Percentiles rank a stretch among this genome's conserved stretches.
These are phyloP conservation scores for Leishmania mexicana DNA, from an alignment of 208 protist genomes.

Conservation along the genomic window DNA sequence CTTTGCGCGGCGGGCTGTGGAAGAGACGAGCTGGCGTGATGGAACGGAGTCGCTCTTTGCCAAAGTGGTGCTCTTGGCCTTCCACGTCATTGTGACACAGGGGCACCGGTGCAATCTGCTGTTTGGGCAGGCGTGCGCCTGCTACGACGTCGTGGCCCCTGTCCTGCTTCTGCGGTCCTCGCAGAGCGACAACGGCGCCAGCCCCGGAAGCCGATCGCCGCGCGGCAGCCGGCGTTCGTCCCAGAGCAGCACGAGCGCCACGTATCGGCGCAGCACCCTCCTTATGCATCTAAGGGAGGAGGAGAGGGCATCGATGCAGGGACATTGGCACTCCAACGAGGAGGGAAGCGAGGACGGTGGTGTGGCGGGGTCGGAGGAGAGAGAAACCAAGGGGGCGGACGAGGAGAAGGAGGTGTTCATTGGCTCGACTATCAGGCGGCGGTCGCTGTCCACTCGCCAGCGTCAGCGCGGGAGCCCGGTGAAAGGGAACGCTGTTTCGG, in stretches of 20 bases:
- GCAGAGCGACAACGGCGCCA: background rate
- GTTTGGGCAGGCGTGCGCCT: conserved; percentile 81
- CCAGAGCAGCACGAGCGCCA: conserved; percentile 5
- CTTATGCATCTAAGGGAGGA: conserved; percentile 29
- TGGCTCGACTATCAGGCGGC: conserved; percentile 5
- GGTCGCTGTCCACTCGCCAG: conserved; percentile 7
- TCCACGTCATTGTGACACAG: conserved; percentile 64
- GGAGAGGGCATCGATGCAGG: conserved; percentile 16
- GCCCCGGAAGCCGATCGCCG: background rate
- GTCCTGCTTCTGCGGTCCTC: conserved; percentile 9
- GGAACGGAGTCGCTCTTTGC: conserved; percentile 61
- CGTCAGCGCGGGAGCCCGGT: conserved; percentile 8
- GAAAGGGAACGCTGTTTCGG: background rate
- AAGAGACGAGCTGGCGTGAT: conserved; percentile 67
- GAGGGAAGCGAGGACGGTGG: background rate
- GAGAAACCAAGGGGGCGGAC: background rate
- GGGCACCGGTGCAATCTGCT: conserved; percentile 63
- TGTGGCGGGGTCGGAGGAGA: background rate
- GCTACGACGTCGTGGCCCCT: conserved; percentile 70
- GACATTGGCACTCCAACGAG: background rate
- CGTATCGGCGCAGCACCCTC: conserved; percentile 22
- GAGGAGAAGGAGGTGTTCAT: conserved; percentile 31
- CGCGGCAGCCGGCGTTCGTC: conserved; percentile 16
- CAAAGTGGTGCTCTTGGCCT: conserved; percentile 61
- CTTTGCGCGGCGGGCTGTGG: conserved; percentile 71